Conservation (phyloP, 257 asterid species). For the Anisodus acutangulus region DNA sequence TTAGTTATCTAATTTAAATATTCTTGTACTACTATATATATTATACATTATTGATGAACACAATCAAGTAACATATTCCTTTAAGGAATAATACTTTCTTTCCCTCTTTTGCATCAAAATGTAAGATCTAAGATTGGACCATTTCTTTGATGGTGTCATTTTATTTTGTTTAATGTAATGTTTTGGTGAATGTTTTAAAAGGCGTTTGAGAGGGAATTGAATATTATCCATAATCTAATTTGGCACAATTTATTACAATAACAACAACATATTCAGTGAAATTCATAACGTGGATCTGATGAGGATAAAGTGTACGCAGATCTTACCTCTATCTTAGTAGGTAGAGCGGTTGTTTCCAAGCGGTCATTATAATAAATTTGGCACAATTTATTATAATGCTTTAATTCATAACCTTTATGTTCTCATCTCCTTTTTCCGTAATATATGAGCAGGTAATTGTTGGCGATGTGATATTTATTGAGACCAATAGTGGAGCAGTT, state of each 20-base stretch:
- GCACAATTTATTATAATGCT: not conserved
- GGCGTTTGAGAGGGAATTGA: too few relatives aligned
- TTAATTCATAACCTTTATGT: not conserved
- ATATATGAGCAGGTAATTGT: slow-evolving; percentile 68
- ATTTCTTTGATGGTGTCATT: not conserved
- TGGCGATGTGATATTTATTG: slow-evolving; percentile 91
- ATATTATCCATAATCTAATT: not conserved
- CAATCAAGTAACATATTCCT: too few relatives aligned
- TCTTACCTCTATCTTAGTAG: too few relatives aligned
- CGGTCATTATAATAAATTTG: too few relatives aligned
- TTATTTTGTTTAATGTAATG: not conserved
- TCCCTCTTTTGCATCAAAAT: not conserved
- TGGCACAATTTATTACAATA: not conserved
- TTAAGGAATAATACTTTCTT: not conserved
- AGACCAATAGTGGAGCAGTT: slow-evolving; percentile 59
- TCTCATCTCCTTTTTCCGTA: not conserved
- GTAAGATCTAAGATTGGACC: not conserved
- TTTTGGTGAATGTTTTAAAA: too few relatives aligned
- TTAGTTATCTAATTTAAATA: too few relatives aligned
- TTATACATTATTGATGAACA: too few relatives aligned
- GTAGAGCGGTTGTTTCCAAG: too few relatives aligned
- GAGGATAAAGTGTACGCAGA: too few relatives aligned
- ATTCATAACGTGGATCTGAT: too few relatives aligned
- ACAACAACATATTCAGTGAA: too few relatives aligned
- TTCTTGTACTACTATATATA: too few relatives aligned